Percentiles rank a stretch among this genome's conserved stretches.
phyloP scores from a whole-genome alignment of 2,329 filamentous ascomycete species.

The Capronia epimyces region DNA sequence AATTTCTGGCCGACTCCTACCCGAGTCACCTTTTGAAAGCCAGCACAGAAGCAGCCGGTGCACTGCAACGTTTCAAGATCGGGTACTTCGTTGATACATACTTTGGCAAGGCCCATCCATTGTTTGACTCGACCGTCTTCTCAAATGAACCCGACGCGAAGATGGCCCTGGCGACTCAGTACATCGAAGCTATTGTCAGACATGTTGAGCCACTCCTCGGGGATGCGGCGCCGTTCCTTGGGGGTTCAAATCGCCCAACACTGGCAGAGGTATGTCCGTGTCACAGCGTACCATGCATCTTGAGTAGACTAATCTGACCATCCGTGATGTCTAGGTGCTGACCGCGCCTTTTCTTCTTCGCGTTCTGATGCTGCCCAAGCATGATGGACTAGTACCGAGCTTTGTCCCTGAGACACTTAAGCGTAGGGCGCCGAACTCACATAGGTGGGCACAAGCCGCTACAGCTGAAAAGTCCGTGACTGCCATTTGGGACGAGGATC shows the following conservation, averaged over 20 bases:
- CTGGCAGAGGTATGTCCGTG: constrained; percentile 60
- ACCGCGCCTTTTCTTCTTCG: constrained; percentile 63
- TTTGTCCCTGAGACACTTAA: constrained; percentile 44
- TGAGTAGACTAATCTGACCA: constrained; percentile 15
- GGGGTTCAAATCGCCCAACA: constrained; percentile 59
- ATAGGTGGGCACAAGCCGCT: constrained; percentile 60
- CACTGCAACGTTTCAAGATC: constrained; percentile 61
- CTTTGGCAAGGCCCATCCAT: constrained; percentile 53
- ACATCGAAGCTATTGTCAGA: constrained; percentile 55
- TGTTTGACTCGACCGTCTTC: constrained; percentile 45
- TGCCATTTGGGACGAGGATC: constrained; percentile 54
- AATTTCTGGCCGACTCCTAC: constrained; percentile 39
- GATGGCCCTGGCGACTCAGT: constrained; percentile 44
- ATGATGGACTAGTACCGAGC: constrained; percentile 49
- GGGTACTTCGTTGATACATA: constrained; percentile 68
- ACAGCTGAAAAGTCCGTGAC: constrained; percentile 60
- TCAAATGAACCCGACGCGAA: constrained; percentile 49
- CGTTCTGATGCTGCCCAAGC: constrained; percentile 50
- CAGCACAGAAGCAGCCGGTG: constrained; percentile 47
- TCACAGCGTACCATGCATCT: constrained; percentile 1
- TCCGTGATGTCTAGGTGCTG: constrained; percentile 46
- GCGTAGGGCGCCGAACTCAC: constrained; percentile 58
- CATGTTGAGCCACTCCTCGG: constrained; percentile 67
- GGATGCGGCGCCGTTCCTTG: constrained; percentile 57
- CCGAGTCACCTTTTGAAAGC: constrained; percentile 61